Percentiles rank a stretch among this genome's conserved stretches.
Evolutionary conservation across 2,329 filamentous ascomycete species (phyloP).

Genomic region (Aureobasidium leucospermi): DNA sequence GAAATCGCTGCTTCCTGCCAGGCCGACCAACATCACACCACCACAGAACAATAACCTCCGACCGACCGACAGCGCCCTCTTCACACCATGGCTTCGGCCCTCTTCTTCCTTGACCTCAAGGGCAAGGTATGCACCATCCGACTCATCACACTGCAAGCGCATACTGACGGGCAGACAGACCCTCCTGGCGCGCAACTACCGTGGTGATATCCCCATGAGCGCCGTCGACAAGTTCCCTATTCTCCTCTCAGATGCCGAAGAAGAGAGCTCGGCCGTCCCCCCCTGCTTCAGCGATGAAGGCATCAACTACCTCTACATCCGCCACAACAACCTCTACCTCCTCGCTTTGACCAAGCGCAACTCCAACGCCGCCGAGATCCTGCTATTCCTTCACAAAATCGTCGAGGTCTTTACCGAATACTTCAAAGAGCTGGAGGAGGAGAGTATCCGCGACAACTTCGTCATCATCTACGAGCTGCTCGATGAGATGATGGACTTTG

Average conservation of each 20-base stretch:
- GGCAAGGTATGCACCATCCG: constrained; percentile 69
- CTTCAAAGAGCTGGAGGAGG: constrained; percentile 98
- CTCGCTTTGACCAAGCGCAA: constrained; percentile 97
- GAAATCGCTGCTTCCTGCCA: not conserved
- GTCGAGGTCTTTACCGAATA: constrained; percentile 99
- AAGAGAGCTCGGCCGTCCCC: constrained; percentile 94
- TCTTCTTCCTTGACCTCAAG: constrained; percentile 99
- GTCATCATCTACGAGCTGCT: constrained; percentile 98
- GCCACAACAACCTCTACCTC: constrained; percentile 98
- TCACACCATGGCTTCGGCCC: constrained; percentile 77
- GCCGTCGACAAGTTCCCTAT: constrained; percentile 97
- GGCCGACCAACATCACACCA: not conserved
- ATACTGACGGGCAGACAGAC: constrained; percentile 52
- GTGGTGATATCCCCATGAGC: constrained; percentile 98
- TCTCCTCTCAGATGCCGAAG: constrained; percentile 94
- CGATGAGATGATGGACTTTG: constrained; percentile 99
- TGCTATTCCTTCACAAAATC: constrained; percentile 95
- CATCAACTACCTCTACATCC: constrained; percentile 99
- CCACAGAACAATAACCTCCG: not conserved
- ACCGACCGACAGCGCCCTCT: not conserved
- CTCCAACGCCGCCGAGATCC: constrained; percentile 96
- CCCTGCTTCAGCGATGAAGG: constrained; percentile 98
- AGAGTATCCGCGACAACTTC: constrained; percentile 98
- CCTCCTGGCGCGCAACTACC: constrained; percentile 95
- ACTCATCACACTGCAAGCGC: not conserved